A percentile compares a stretch with the other conserved stretches of the same genome.
Conservation (phyloP, 2,329 filamentous ascomycete species). For the Aspergillus tanneri region DNA sequence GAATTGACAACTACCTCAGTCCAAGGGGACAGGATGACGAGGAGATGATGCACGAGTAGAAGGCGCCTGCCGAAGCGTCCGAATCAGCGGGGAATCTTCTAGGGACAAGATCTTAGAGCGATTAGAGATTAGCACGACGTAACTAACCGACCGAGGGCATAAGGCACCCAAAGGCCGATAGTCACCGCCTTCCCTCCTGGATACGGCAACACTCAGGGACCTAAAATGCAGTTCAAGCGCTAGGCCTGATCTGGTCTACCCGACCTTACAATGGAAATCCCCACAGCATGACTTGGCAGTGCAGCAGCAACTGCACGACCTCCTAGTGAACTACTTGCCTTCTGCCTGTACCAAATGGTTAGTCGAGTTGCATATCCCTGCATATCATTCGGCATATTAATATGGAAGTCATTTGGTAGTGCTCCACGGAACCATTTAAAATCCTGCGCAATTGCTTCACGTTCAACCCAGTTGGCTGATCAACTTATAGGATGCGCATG, state of each 20-base stretch:
- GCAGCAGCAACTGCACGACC: neutral
- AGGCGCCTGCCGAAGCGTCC: neutral
- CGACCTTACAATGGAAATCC: neutral
- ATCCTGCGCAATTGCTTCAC: slow-evolving; percentile 3
- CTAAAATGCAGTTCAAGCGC: slow-evolving; percentile 4
- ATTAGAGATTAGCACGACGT: slow-evolving; percentile 19
- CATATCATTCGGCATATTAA: neutral
- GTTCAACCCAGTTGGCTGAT: neutral
- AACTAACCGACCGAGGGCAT: slow-evolving; percentile 32
- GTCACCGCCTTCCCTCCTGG: slow-evolving; percentile 22
- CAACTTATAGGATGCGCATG: slow-evolving; percentile 16
- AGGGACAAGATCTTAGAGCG: slow-evolving; percentile 11
- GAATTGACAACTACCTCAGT: neutral
- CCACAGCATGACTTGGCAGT: neutral
- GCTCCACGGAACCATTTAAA: neutral
- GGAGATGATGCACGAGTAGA: neutral
- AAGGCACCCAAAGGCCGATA: slow-evolving; percentile 20
- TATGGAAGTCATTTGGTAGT: neutral
- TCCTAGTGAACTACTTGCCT: neutral
- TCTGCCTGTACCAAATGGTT: neutral
- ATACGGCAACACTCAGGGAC: slow-evolving; percentile 9
- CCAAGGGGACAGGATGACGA: neutral
- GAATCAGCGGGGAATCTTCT: slow-evolving; percentile 4
- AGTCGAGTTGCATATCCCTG: neutral
- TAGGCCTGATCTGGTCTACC: slow-evolving; percentile 3